Conservation (phyloP, 2,329 filamentous ascomycete genomes). For the Phaeomoniella chlamydospora region DNA sequence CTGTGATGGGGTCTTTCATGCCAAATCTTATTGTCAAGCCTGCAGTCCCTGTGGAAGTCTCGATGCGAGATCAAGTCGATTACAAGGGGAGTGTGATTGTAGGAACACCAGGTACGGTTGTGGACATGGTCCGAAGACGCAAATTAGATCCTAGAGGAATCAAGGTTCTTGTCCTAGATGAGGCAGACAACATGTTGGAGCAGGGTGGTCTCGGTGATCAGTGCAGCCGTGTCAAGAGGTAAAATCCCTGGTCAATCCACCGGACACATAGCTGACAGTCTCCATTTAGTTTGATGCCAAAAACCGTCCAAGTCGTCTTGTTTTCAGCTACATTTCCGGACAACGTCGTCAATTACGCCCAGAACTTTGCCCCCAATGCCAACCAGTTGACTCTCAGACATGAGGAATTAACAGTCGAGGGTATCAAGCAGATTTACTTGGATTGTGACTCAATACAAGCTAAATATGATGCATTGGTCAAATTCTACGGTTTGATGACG, state of each 20-base stretch:
- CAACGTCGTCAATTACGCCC: constrained; percentile 70
- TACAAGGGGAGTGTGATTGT: constrained; percentile 71
- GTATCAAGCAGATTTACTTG: constrained; percentile 95
- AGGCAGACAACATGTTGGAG: constrained; percentile 98
- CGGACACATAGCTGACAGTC: constrained; percentile 16
- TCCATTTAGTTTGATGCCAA: constrained; percentile 53
- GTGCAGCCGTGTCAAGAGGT: constrained; percentile 80
- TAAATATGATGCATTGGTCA: constrained; percentile 80
- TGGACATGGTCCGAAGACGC: constrained; percentile 67
- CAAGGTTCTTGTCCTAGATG: constrained; percentile 79
- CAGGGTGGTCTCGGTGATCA: constrained; percentile 91
- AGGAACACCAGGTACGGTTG: constrained; percentile 85
- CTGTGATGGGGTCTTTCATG: constrained; percentile 72
- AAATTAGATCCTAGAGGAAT: constrained; percentile 59
- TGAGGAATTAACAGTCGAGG: constrained; percentile 87
- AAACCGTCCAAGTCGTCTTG: constrained; percentile 68
- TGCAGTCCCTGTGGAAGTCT: constrained; percentile 62
- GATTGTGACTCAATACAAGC: constrained; percentile 70
- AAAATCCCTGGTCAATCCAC: constrained; percentile 18
- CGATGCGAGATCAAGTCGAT: constrained; percentile 47
- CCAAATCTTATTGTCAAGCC: constrained; percentile 60
- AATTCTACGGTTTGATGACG: constrained; percentile 91
- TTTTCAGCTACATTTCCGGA: constrained; percentile 93
- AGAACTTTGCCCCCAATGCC: constrained; percentile 69
- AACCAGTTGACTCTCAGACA: constrained; percentile 79